phyloP scores from a whole-genome alignment of 129 eudicot genomes.

The Kitagawia praeruptora region DNA sequence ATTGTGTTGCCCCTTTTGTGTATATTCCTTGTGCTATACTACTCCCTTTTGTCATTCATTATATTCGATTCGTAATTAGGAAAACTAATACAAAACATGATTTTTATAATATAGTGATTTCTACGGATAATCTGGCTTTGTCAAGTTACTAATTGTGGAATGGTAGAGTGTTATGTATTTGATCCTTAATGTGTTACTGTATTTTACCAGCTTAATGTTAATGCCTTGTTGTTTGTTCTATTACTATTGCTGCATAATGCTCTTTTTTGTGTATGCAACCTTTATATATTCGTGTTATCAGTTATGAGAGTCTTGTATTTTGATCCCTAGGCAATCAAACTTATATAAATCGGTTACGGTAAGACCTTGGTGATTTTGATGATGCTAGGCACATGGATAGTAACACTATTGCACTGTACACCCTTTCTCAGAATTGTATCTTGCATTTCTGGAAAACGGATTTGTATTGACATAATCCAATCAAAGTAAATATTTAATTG shows the following conservation, averaged over 20 bases:
- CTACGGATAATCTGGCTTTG: too few species aligned
- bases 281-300: neutral
- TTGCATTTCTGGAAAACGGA: neutral
- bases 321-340: neutral
- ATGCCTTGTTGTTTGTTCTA: neutral
- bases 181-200: neutral
- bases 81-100: too few species aligned
- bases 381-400: neutral
- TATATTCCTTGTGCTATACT: too few species aligned
- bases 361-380: neutral
- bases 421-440: neutral
- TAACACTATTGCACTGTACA: neutral
- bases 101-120: too few species aligned
- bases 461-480: neutral
- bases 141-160: too few species aligned
- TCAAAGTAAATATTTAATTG: neutral
- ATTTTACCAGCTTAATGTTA: neutral
- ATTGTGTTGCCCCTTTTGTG: neutral
- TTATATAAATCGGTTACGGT: neutral
- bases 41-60: too few species aligned
- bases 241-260: too few species aligned
- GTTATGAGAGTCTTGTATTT: neutral
- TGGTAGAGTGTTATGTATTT: neutral
- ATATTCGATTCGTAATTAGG: too few species aligned
- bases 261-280: too few species aligned